Conservation (phyloP, 2,329 filamentous ascomycete species). For the Lecanosticta acicola region DNA sequence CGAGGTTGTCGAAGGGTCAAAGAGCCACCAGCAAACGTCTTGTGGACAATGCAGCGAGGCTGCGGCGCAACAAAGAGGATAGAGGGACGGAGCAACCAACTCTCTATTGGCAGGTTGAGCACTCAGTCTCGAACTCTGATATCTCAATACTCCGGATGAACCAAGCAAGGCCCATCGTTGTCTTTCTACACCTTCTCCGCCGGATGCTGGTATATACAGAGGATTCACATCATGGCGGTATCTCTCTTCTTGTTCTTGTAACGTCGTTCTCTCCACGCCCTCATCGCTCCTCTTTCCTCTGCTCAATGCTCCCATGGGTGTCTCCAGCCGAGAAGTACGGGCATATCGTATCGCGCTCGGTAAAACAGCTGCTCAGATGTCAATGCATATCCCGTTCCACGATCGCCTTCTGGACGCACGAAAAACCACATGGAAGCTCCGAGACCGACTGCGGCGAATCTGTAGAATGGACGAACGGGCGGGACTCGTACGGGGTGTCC, state of each 20-base stretch:
- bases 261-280: no score
- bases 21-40: no score
- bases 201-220: conserved; percentile 3
- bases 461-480: conserved; percentile 65
- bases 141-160: no score
- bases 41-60: no score
- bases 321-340: conserved; percentile 84
- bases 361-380: conserved; percentile 69
- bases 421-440: conserved; percentile 99
- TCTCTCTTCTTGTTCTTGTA: not conserved
- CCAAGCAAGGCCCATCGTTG: not conserved
- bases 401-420: conserved; percentile 44
- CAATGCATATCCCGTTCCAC: conserved; percentile 3
- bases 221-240: not conserved
- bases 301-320: conserved; percentile 90
- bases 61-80: no score
- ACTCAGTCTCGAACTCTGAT: no score
- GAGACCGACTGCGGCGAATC: conserved; percentile 77
- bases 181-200: not conserved
- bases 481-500: conserved; percentile 54
- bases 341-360: conserved; percentile 91
- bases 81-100: no score
- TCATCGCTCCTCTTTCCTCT: not conserved
- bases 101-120: no score
- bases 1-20: no score